Evolutionary conservation across 2,329 filamentous ascomycete species (phyloP).

Genomic region (Aspergillus sojae): DNA sequence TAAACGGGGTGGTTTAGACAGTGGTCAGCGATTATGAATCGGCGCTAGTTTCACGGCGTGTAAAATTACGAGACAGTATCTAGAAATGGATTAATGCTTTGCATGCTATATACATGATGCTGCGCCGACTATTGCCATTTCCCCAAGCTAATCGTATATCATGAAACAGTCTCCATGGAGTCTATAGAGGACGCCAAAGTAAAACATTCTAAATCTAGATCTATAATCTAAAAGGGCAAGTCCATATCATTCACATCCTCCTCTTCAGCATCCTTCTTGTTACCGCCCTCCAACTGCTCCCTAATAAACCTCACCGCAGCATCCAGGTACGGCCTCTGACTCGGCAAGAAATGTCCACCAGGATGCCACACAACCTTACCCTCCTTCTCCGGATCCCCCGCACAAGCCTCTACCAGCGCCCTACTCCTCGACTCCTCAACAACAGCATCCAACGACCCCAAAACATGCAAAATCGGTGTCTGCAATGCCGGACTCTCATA

Average conservation of each 20-base stretch:
- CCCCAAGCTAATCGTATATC: background rate
- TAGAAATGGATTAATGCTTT: slow-evolving; percentile 24
- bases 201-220: slow-evolving; percentile 14
- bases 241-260: slow-evolving; percentile 70
- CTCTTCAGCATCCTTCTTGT: slow-evolving; percentile 54
- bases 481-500: slow-evolving; percentile 71
- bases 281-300: slow-evolving; percentile 48
- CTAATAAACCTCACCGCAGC: slow-evolving; percentile 73
- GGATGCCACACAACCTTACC: slow-evolving; percentile 70
- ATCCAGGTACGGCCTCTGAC: slow-evolving; percentile 78
- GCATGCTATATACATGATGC: slow-evolving; percentile 3
- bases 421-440: slow-evolving; percentile 76
- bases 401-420: slow-evolving; percentile 68
- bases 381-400: slow-evolving; percentile 53
- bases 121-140: background rate
- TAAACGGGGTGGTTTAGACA: slow-evolving; percentile 20
- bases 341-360: slow-evolving; percentile 87
- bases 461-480: slow-evolving; percentile 78
- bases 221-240: slow-evolving; percentile 56
- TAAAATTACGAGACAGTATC: slow-evolving; percentile 34
- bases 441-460: slow-evolving; percentile 83
- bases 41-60: slow-evolving; percentile 26
- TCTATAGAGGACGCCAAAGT: background rate
- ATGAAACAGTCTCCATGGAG: background rate
- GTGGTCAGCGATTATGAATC: slow-evolving; percentile 11